Base-by-base conservation (phyloP, 163 green algal genomes). In the Prototheca wickerhamii region DNA sequence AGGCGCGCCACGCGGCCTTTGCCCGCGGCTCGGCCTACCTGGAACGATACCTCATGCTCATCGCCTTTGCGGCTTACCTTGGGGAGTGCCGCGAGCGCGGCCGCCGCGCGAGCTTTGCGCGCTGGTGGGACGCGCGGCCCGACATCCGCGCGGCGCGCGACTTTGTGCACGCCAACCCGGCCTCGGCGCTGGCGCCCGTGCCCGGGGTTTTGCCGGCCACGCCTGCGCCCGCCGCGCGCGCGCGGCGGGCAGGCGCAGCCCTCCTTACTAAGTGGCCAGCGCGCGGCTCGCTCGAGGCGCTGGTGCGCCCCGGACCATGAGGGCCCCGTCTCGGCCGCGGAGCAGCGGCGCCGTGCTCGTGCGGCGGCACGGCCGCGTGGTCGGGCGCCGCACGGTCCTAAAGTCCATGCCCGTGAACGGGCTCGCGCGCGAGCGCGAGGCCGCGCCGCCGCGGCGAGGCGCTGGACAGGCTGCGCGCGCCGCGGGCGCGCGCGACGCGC, bases 11-110 rank as follows among this genome's bases (percentile, higher is more conserved):
- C 32, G 57, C 68, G 31, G 84, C 84, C 7, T 83, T 86, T 0
- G 72, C 82, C 25, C 77, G 87, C 34, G 89, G 89, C 7, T 65
- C 92, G 68, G 86, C 95, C 76, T 95, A 95, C 78, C 81, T 96
- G 42, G 83, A 91, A 73, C 74, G 86, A 53, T 93, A 93, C 70
- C 87, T 88, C 63, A 79, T 83, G 63, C 72, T 91, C 30, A 86
- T 94, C 34, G 74, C 79, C 17, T 91, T 87, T 67, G 43, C 73
- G 26, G 61, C 58, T 15, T 35, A n/a, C 46, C 37, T 44, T 3
- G 6, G 7, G 10, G 18, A 78, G 32, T 58, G 75, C 31, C 54
- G 67, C 2, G 73, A 72, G 17, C 30, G 61, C 2, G 72, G 63
- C 28, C 12, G 46, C 12, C 46, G 46, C 46, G 46, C 23, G 12